Evolutionary conservation across 2,329 filamentous ascomycete genomes (phyloP).

Genomic region (Aspergillus calidoustus): DNA sequence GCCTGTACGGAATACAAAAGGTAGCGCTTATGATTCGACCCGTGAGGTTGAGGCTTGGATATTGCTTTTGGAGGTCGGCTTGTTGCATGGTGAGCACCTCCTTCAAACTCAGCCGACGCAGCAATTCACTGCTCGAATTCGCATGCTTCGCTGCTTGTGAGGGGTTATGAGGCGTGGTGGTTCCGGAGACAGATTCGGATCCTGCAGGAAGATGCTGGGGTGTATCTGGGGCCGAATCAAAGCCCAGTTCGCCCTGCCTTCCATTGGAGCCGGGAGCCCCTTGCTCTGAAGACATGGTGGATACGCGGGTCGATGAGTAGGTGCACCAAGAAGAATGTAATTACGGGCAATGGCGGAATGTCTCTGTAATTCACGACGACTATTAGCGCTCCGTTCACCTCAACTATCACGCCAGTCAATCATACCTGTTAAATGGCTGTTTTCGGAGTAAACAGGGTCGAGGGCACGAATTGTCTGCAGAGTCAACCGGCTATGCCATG

Average conservation of each 20-base stretch:
- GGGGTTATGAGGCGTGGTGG: slow-evolving; percentile 37
- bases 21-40: slow-evolving; percentile 68
- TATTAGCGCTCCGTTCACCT: slow-evolving; percentile 9
- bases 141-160: slow-evolving; percentile 51
- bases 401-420: background rate
- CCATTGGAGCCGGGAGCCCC: slow-evolving; percentile 32
- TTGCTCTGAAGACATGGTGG: slow-evolving; percentile 32
- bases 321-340: background rate
- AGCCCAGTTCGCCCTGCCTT: slow-evolving; percentile 37
- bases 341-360: background rate
- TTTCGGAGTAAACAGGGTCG: background rate
- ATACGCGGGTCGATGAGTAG: background rate
- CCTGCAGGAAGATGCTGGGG: slow-evolving; percentile 33
- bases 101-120: slow-evolving; percentile 57
- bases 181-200: slow-evolving; percentile 23
- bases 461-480: background rate
- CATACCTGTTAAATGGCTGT: background rate
- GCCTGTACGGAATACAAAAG: slow-evolving; percentile 66
- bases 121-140: slow-evolving; percentile 54
- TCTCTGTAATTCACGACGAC: slow-evolving; percentile 8
- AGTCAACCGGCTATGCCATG: slow-evolving; percentile 21
- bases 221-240: slow-evolving; percentile 35
- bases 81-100: slow-evolving; percentile 49
- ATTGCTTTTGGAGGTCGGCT: slow-evolving; percentile 58
- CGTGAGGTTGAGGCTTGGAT: slow-evolving; percentile 62